Base-by-base conservation (phyloP, 2,329 filamentous ascomycete species). In the Ophiobolus disseminans region DNA sequence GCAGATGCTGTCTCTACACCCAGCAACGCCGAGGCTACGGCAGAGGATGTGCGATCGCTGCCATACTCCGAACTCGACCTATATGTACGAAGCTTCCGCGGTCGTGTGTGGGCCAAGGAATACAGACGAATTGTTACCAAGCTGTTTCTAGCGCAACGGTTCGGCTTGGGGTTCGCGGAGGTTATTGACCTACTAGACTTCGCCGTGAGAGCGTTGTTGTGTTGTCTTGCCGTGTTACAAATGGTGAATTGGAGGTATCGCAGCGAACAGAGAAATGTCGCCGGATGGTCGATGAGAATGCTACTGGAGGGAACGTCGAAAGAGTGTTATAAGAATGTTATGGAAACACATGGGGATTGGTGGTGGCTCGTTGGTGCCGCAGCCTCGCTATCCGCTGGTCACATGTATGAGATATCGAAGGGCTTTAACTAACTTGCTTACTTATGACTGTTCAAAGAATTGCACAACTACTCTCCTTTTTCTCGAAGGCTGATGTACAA, bases 151-250 rank as follows among this genome's bases (percentile, higher is more conserved):
- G 76, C 76, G 2, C 68, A 77, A 50, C 61, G 75, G 2, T 65
- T 73, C 19, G 62, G 66, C 3, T 59, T 75, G 5, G 75, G 76
- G 1, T 65, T 75, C 5, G 60, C 70, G 5, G 66, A 66, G 3
- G 26, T 74, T 14, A 47, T 77, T 84, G 58, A 96, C 87, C 64
- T 88, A 89, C 54, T 85, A 82, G 40, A 97, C 83, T 1, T 89
- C 84, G 36, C 86, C 79, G 57, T 94, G 86, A 40, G 83, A 78
- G 0, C 90, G 87, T 1, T 81, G 77, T 17, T 85, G 81, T 65
- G 60, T 36, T 50, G 52, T 59, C 3, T 52, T 59, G 45, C 69
- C 66, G 54, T 56, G 48, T 30, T 40, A 53, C 25, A 44, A 65
- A 1, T 72, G 61, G 39, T 43, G 40, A n/a, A 28, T 9, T 58